Conservation (phyloP, 352 stramenopile species). For the Phytophthora pluvialis region DNA sequence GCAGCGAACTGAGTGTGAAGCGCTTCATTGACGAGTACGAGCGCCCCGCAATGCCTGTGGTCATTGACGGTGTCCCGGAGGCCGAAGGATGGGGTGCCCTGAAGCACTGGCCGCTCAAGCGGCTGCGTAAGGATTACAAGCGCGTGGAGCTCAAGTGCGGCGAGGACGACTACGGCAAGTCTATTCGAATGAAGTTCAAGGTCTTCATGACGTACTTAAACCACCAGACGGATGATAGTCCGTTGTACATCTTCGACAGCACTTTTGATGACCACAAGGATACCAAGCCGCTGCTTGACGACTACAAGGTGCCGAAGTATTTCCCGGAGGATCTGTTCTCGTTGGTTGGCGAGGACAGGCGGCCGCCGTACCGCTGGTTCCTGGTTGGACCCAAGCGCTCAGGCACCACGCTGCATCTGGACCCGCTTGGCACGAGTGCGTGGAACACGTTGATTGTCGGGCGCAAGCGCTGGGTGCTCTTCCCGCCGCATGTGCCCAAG, state of each 20-base stretch:
- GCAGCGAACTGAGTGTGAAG: constrained; percentile 75
- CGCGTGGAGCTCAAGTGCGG: constrained; percentile 80
- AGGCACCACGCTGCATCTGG: constrained; percentile 95
- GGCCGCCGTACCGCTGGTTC: constrained; percentile 97
- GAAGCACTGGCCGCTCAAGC: constrained; percentile 81
- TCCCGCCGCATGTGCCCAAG: constrained; percentile 90
- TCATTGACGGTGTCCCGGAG: constrained; percentile 87
- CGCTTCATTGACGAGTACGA: constrained; percentile 90
- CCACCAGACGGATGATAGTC: constrained; percentile 87
- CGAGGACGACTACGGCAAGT: constrained; percentile 80
- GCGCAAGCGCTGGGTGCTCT: constrained; percentile 97
- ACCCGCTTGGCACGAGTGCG: constrained; percentile 95
- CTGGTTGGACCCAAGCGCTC: constrained; percentile 93
- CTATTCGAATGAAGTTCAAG: constrained; percentile 85
- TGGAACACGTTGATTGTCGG: constrained; percentile 97
- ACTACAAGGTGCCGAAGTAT: constrained; percentile 85
- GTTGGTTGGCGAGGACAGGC: constrained; percentile 76
- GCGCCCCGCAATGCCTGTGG: constrained; percentile 65
- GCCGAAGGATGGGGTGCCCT: constrained; percentile 74
- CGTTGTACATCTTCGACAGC: constrained; percentile 98
- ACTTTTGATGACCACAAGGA: constrained; percentile 89
- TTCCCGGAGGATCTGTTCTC: constrained; percentile 88
- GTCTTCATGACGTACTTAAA: constrained; percentile 81
- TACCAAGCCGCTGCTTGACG: constrained; percentile 73
- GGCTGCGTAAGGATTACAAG: constrained; percentile 81